phyloP scores from a whole-genome alignment of 306 rosid genomes.

The Quercus engelmannii region DNA sequence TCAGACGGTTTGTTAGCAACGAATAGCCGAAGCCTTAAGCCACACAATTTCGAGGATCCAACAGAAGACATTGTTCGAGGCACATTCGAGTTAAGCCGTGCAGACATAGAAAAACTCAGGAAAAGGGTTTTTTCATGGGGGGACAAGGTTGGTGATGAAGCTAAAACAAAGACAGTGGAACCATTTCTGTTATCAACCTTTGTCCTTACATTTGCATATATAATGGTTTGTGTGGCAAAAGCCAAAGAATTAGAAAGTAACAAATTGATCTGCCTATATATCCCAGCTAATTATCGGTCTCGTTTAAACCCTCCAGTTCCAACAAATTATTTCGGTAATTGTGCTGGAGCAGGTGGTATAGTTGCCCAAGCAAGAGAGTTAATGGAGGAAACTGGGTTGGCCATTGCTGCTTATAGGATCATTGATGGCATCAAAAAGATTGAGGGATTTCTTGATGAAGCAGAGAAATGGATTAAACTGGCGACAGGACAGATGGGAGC shows the following conservation, averaged over 20 bases:
- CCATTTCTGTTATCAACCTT: conserved; percentile 30
- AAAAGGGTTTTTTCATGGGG: neutral
- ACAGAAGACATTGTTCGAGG: conserved; percentile 24
- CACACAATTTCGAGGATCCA: conserved; percentile 5
- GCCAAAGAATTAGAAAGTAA: conserved; percentile 19
- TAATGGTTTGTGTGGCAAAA: conserved; percentile 22
- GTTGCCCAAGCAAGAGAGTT: neutral
- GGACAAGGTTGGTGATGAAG: neutral
- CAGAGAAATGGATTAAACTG: neutral
- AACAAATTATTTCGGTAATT: conserved; percentile 46
- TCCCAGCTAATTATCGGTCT: conserved; percentile 17
- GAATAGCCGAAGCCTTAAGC: conserved; percentile 20
- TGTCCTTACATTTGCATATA: conserved; percentile 27
- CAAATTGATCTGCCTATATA: neutral
- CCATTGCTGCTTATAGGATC: conserved; percentile 8
- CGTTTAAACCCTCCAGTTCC: conserved; percentile 27
- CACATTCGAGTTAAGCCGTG: conserved; percentile 27
- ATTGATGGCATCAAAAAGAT: conserved; percentile 3
- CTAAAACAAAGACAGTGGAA: neutral
- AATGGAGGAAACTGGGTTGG: conserved; percentile 15
- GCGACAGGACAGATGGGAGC: neutral
- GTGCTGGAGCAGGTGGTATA: neutral
- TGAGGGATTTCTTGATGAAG: conserved; percentile 10
- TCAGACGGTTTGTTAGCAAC: neutral
- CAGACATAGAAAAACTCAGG: conserved; percentile 25